Evolutionary conservation across 1,284 basidiomycete species (phyloP).

Genomic region (Ceratorhiza oryzae-sativae): DNA sequence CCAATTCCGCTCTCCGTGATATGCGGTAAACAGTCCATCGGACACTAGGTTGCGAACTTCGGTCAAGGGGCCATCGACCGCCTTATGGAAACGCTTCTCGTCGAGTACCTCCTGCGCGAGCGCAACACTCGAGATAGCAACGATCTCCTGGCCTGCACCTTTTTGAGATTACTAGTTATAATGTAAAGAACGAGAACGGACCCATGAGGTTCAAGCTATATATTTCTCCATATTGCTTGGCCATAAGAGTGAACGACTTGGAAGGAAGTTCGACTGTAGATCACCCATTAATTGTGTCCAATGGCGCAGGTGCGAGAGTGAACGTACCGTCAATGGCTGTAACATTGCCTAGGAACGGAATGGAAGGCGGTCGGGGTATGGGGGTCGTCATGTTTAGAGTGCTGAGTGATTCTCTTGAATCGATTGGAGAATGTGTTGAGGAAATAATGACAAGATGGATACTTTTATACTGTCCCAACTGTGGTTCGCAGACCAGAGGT

Average conservation of each 20-base stretch:
- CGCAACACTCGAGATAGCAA: conserved; percentile 53
- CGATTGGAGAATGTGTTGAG: neutral
- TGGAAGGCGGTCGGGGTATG: conserved; percentile 55
- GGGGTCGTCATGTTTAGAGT: conserved; percentile 42
- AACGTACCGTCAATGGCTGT: conserved; percentile 52
- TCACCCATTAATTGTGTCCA: neutral
- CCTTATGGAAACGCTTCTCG: conserved; percentile 58
- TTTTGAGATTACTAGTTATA: neutral
- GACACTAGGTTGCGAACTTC: conserved; percentile 56
- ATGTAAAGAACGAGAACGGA: neutral
- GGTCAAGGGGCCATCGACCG: conserved; percentile 50
- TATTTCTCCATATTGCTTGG: conserved; percentile 43
- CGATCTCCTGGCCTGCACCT: conserved; percentile 48
- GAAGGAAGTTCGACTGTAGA: conserved; percentile 19
- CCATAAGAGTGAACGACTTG: conserved; percentile 38
- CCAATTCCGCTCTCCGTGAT: conserved; percentile 59
- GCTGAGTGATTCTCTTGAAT: neutral
- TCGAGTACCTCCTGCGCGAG: conserved; percentile 58
- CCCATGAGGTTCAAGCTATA: conserved; percentile 40
- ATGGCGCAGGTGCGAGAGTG: neutral
- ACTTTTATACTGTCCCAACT: neutral
- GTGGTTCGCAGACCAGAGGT: neutral
- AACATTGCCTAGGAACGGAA: conserved; percentile 58
- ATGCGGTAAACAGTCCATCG: conserved; percentile 57
- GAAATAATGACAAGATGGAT: neutral